phyloP scores from a whole-genome alignment of 73 alveolate species.

The Paramecium pentaurelia region DNA sequence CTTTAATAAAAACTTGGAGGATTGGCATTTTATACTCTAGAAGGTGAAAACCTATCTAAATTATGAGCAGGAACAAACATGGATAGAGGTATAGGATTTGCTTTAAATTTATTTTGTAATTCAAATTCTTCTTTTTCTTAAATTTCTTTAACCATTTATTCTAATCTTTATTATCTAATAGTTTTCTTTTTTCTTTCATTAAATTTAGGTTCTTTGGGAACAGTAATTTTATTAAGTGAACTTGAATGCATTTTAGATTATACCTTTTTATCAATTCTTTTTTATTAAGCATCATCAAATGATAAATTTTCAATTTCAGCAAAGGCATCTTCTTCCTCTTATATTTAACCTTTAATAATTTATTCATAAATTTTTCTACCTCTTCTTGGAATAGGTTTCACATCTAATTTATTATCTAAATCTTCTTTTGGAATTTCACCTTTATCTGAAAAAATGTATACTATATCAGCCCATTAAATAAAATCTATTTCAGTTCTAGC shows the following conservation, averaged over 20 bases:
- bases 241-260: slow-evolving; percentile 6
- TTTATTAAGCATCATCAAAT: slow-evolving; percentile 10
- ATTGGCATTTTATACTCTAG: not conserved
- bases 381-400: not conserved
- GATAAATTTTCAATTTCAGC: slow-evolving; percentile 43
- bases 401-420: not conserved
- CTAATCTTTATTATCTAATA: slow-evolving; percentile 5
- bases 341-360: not conserved
- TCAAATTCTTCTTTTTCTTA: slow-evolving; percentile 30
- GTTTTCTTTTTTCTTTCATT: not conserved
- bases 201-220: slow-evolving; percentile 43
- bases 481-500: not conserved
- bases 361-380: not conserved
- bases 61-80: slow-evolving; percentile 24
- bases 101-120: slow-evolving; percentile 10
- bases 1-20: slow-evolving; percentile 26
- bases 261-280: not conserved
- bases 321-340: slow-evolving; percentile 28
- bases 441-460: not conserved
- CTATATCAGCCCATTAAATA: slow-evolving; percentile 8
- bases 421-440: slow-evolving; percentile 16
- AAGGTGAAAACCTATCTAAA: not conserved
- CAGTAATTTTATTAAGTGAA: not conserved
- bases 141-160: slow-evolving; percentile 6
- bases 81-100: slow-evolving; percentile 29